Base-by-base conservation (phyloP, 2,329 filamentous ascomycete species). In the Fusarium graminum region DNA sequence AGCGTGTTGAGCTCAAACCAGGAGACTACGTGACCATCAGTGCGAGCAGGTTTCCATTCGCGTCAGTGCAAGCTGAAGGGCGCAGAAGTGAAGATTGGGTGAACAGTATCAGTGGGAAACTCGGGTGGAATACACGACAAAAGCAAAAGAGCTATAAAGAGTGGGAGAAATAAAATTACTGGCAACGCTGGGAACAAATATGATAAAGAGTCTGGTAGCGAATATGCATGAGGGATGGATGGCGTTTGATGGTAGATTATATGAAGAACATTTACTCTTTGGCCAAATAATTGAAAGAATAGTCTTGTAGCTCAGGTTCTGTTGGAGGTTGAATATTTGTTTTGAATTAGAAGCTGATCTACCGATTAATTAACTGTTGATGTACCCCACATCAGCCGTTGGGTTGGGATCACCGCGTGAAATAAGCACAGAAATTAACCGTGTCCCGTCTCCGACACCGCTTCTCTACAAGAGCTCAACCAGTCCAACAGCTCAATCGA, bases 21-120 rank as follows among this genome's bases (percentile, higher is more conserved):
- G 92, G 92, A 16, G 92, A 95, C 78, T 95, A 95, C 75, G 91
- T 94, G 7, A 94, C 92, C 3, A 90, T 95, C 63, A 92, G 90
- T 68, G 92, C 92, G 4, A 92, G 89, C 68, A 81, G 92, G 39
- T 94, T 91, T 73, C 92, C 92, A 0, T 95, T 94, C 77, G 91
- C 92, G 0, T 89, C 86, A 55, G 91, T 94, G 12, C 85, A 93
- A 78, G 86, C 89, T 0, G 83, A 89, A 56, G 90, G 90, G 3
- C 79, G 89, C 30, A 82, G 88, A 52, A 89, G 87, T 70, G 91
- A 93, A 79, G 91, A 93, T 75, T 94, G 91, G 91, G 87, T 94
- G 26, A 92, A 93, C 60, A 92, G 90, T 70, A 93, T 94, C 58
- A 90, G 88, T 64, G 85, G 88, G 40, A 94, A 93, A 76, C 77